A percentile compares a stretch with the other conserved stretches of the same genome.
Conservation (phyloP, 1,284 basidiomycete species). For the Pseudozyma sp. region DNA sequence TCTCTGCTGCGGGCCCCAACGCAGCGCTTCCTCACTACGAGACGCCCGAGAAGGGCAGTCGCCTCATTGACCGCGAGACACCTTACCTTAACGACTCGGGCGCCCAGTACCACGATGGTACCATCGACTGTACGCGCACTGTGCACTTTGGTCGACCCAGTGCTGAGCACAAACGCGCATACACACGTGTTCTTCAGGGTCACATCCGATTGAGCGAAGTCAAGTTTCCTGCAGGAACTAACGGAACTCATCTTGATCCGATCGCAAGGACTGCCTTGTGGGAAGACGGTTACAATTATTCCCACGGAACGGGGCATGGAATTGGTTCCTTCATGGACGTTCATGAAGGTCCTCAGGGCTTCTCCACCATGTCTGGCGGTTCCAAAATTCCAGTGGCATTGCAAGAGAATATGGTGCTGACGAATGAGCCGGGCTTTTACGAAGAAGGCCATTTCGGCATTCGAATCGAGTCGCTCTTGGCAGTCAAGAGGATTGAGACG, state of each 20-base stretch:
- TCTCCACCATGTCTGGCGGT: conserved; percentile 56
- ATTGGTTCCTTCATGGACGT: conserved; percentile 62
- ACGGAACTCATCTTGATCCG: conserved; percentile 58
- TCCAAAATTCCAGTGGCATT: conserved; percentile 48
- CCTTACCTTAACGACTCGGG: conserved; percentile 66
- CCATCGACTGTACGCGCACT: conserved; percentile 66
- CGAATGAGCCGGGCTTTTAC: conserved; percentile 66
- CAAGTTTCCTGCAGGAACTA: conserved; percentile 62
- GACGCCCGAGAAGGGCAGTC: conserved; percentile 55
- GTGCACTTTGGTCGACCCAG: conserved; percentile 65
- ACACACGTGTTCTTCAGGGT: conserved; percentile 64
- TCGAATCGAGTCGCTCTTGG: conserved; percentile 61
- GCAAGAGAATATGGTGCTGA: conserved; percentile 57
- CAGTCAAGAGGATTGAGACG: conserved; percentile 50
- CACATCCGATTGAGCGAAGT: conserved; percentile 57
- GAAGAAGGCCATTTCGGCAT: conserved; percentile 65
- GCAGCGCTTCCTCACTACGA: conserved; percentile 67
- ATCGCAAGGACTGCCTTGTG: conserved; percentile 60
- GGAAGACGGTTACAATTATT: conserved; percentile 60
- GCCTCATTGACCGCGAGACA: conserved; percentile 55
- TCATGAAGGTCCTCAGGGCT: conserved; percentile 64
- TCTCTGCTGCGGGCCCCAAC: conserved; percentile 61
- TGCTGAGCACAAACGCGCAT: conserved; percentile 62
- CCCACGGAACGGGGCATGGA: conserved; percentile 65
- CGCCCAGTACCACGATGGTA: conserved; percentile 64